A percentile compares a stretch with the other conserved stretches of the same genome.
phyloP scores from a whole-genome alignment of 2,329 filamentous ascomycete species.

The Neoscytalidium dimidiatum region DNA sequence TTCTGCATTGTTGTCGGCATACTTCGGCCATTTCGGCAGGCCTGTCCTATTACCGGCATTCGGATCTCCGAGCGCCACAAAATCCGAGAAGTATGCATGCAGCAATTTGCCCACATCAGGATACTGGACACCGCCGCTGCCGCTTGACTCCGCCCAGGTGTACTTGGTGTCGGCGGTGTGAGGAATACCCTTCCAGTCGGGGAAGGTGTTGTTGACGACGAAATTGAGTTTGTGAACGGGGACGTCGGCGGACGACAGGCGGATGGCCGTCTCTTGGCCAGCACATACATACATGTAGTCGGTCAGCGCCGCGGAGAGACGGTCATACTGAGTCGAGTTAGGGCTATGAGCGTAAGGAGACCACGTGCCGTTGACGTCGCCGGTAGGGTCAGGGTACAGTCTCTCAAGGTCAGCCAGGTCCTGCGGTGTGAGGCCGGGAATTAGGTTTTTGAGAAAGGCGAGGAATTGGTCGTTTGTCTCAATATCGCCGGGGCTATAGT shows the following conservation, averaged over 20 bases:
- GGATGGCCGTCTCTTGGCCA: slow-evolving; percentile 47
- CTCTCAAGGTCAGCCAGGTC: slow-evolving; percentile 34
- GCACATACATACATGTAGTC: slow-evolving; percentile 51
- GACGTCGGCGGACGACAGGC: slow-evolving; percentile 34
- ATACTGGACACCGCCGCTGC: slow-evolving; percentile 4
- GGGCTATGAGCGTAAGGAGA: slow-evolving; percentile 38
- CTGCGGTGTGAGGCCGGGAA: slow-evolving; percentile 29
- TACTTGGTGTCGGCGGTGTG: slow-evolving; percentile 7
- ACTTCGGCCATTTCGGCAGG: background rate
- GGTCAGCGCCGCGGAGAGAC: slow-evolving; percentile 43
- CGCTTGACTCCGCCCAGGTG: background rate
- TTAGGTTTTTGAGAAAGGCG: slow-evolving; percentile 31
- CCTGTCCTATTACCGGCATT: background rate
- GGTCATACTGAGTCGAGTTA: slow-evolving; percentile 48
- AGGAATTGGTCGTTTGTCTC: slow-evolving; percentile 39
- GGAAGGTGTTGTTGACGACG: slow-evolving; percentile 5
- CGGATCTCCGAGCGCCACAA: background rate
- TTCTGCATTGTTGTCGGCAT: background rate
- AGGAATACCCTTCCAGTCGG: slow-evolving; percentile 3
- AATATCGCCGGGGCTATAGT: slow-evolving; percentile 33
- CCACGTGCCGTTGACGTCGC: slow-evolving; percentile 20
- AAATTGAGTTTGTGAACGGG: slow-evolving; percentile 29
- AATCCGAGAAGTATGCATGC: slow-evolving; percentile 4
- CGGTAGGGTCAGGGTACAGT: slow-evolving; percentile 31
- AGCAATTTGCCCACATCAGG: background rate